A percentile compares a stretch with the other conserved stretches of the same genome.
Evolutionary conservation across 768 basidiomycete genomes (phyloP).

Genomic region (Trametes cubensis): DNA sequence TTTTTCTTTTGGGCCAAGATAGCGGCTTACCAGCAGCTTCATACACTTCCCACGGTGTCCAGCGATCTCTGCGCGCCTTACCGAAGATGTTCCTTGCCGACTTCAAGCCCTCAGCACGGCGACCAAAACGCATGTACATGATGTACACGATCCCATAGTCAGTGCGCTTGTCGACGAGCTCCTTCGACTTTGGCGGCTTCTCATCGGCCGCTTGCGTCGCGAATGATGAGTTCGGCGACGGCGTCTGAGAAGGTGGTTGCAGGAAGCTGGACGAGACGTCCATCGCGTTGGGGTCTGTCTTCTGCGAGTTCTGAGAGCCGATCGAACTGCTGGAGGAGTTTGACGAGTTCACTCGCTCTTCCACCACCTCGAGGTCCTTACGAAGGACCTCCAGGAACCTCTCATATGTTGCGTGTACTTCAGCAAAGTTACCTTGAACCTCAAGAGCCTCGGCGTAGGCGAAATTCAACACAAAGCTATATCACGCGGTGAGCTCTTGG

Average conservation of each 20-base stretch:
- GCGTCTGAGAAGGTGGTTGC: slow-evolving; percentile 3
- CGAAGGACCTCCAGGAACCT: slow-evolving; percentile 70
- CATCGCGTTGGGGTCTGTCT: slow-evolving; percentile 12
- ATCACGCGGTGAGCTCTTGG: not conserved
- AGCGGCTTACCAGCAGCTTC: slow-evolving; percentile 80
- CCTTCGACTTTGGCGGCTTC: slow-evolving; percentile 55
- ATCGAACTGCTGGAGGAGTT: slow-evolving; percentile 40
- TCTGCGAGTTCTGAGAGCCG: slow-evolving; percentile 6
- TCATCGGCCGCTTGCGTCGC: slow-evolving; percentile 55
- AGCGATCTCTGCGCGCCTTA: slow-evolving; percentile 76
- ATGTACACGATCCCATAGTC: slow-evolving; percentile 82
- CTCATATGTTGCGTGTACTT: slow-evolving; percentile 73
- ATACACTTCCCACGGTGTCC: slow-evolving; percentile 89
- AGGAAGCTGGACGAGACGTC: not conserved
- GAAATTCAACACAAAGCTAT: slow-evolving; percentile 87
- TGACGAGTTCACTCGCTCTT: slow-evolving; percentile 45
- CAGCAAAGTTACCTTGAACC: slow-evolving; percentile 60
- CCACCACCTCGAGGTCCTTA: slow-evolving; percentile 62
- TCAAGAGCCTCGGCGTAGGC: slow-evolving; percentile 80
- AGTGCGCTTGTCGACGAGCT: slow-evolving; percentile 58
- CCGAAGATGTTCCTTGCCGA: slow-evolving; percentile 76
- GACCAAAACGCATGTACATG: slow-evolving; percentile 92
- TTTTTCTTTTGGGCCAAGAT: no score
- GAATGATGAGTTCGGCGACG: slow-evolving; percentile 43
- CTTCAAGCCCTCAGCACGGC: slow-evolving; percentile 86